Base-by-base conservation (phyloP, 2,329 filamentous ascomycete species). In the Dryadomyces sulphureus region DNA sequence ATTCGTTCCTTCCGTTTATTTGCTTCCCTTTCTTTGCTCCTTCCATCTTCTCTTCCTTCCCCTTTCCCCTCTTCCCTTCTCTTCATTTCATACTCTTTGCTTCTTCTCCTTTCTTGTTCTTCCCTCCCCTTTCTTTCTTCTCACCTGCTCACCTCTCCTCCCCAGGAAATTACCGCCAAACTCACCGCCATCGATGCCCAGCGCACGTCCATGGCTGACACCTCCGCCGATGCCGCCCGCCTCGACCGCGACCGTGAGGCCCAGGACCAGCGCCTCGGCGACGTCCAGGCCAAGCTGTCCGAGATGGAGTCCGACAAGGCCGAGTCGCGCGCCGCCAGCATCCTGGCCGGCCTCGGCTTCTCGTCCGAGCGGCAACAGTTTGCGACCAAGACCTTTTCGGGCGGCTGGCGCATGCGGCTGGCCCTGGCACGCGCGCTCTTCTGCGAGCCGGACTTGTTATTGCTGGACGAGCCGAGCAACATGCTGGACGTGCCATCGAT, bases 401-500 rank as follows among this genome's bases (percentile, higher is more conserved):
- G 92, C 74, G 92, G 92, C 83, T 98, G 92, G 92, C 81, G 92
- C 65, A 98, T 98, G 92, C 83, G 92, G 70, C 69, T 98, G 58
- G 92, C 92, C 14, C 74, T 98, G 51, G 92, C 92, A 12, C 75
- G 92, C 73, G 92, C 92, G 14, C 76, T 98, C 32, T 98, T 98
- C 71, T 98, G 92, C 68, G 92, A 98, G 62, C 92, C 92, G 38
- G 92, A 98, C 65, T 71, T 98, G 45, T 68, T 98, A 49, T 75
- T 98, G 62, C 87, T 98, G 55, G 92, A 98, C 70, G 92, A 98
- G 79, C 92, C 92, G 67, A 96, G 90, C 47, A 96, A 96, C 79
- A 96, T 96, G 90, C 88, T 98, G 86, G 92, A 96, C 66, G 92
- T 98, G 48, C 92, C 92, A n/a, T 96, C 92, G 21, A 96, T 98